A percentile compares a stretch with the other conserved stretches of the same genome.
phyloP scores from a whole-genome alignment of 1,139 yeast species.

The Pichia sp. region DNA sequence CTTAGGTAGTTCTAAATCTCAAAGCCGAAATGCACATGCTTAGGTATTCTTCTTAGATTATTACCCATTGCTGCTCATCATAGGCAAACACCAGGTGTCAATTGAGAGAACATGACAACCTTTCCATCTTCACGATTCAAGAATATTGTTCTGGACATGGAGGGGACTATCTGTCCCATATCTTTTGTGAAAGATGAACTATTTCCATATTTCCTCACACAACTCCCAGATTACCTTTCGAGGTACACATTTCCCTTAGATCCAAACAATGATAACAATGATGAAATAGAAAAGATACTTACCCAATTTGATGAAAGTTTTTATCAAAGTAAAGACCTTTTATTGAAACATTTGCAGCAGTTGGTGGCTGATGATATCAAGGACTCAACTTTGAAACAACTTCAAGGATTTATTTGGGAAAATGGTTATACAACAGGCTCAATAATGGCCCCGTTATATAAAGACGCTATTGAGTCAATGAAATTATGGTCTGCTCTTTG shows the following conservation, averaged over 20 bases:
- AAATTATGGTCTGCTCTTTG: slow-evolving; percentile 27
- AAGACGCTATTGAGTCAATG: slow-evolving; percentile 62
- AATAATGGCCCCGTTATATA: slow-evolving; percentile 68
- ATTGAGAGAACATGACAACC: no score
- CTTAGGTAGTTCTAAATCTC: no score
- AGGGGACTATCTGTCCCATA: slow-evolving; percentile 90
- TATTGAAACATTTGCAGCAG: slow-evolving; percentile 39
- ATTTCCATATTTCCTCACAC: slow-evolving; percentile 39
- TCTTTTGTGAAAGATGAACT: slow-evolving; percentile 73
- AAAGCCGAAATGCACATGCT: no score
- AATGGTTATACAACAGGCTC: slow-evolving; percentile 70
- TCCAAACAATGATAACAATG: slow-evolving; percentile 5
- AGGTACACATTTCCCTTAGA: slow-evolving; percentile 33
- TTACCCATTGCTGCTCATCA: not conserved
- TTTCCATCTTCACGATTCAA: slow-evolving; percentile 6
- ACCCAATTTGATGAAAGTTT: slow-evolving; percentile 37
- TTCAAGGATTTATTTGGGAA: slow-evolving; percentile 84
- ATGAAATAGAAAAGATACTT: slow-evolving; percentile 30
- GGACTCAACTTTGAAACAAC: slow-evolving; percentile 65
- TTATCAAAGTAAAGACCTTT: slow-evolving; percentile 4
- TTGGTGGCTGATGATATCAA: slow-evolving; percentile 66
- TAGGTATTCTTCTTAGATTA: no score
- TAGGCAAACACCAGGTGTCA: no score
- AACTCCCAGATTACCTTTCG: slow-evolving; percentile 29
- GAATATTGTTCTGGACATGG: slow-evolving; percentile 60